Conservation (phyloP, 805 yeast genomes). For the Candida succiphila region DNA sequence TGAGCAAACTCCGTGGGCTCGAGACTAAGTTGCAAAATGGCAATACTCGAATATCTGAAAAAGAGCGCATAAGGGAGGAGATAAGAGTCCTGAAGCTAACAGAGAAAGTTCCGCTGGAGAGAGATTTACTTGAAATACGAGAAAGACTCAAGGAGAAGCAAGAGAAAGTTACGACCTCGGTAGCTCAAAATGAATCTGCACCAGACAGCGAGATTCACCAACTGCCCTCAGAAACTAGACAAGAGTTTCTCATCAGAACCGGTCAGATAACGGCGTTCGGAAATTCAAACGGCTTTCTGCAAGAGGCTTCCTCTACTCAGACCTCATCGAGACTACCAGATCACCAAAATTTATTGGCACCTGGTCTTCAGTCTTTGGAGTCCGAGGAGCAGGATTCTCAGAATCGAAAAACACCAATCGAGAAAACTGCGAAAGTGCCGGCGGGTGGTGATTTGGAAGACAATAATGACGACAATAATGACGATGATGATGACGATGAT, state of each 20-base stretch:
- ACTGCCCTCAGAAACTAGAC: conserved; percentile 65
- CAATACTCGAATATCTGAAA: conserved; percentile 54
- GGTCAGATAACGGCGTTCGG: conserved; percentile 96
- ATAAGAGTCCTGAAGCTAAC: conserved; percentile 36
- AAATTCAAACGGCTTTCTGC: conserved; percentile 45
- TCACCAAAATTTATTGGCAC: conserved; percentile 38
- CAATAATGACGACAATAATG: neutral
- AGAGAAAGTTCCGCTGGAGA: conserved; percentile 42
- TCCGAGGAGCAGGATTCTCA: conserved; percentile 8
- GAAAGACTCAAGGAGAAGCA: conserved; percentile 23
- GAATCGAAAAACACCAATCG: conserved; percentile 11
- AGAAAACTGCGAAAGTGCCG: conserved; percentile 15
- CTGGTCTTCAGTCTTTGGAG: conserved; percentile 30
- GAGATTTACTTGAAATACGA: conserved; percentile 56
- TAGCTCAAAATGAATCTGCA: conserved; percentile 9
- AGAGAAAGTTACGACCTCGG: conserved; percentile 2
- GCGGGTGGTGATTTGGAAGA: no score
- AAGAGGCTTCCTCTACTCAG: conserved; percentile 21
- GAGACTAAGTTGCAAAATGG: conserved; percentile 39
- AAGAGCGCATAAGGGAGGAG: conserved; percentile 43
- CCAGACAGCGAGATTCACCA: conserved; percentile 28
- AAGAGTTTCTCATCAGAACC: conserved; percentile 74
- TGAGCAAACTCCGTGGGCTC: conserved; percentile 34
- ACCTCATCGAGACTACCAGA: conserved; percentile 16
- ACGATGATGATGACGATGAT: conserved; percentile 3